A percentile compares a stretch with the other conserved stretches of the same genome.
These are phyloP conservation scores for Pseudocercospora cruenta DNA, from an alignment of 2,329 filamentous ascomycete species.

Conservation along the genomic window DNA sequence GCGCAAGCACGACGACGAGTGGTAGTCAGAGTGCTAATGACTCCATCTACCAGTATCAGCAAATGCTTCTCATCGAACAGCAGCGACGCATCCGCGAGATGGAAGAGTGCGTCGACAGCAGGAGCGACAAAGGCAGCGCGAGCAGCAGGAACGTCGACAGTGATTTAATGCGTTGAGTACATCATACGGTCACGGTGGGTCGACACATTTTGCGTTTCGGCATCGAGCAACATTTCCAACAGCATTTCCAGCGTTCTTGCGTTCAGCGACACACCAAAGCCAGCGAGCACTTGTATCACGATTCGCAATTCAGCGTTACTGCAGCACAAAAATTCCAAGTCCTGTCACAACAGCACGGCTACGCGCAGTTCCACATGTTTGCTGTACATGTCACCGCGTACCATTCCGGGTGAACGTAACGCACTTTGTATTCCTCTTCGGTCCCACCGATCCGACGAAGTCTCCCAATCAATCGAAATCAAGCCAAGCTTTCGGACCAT, in stretches of 20 bases:
- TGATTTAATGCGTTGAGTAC: neutral
- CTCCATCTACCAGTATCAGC: conserved; percentile 19
- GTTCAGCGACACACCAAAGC: neutral
- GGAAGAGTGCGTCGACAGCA: conserved; percentile 4
- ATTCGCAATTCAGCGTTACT: neutral
- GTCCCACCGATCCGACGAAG: neutral
- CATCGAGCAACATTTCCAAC: neutral
- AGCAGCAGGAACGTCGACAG: neutral
- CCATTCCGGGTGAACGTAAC: neutral
- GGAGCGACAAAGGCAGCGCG: neutral
- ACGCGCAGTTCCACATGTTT: conserved; percentile 5
- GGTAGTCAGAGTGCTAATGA: conserved; percentile 7
- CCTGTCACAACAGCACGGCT: neutral
- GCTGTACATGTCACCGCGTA: neutral
- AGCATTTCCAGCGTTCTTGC: neutral
- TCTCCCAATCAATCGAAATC: neutral
- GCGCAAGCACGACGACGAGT: neutral
- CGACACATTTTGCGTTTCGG: neutral
- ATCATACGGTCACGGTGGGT: no score
- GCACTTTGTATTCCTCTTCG: neutral
- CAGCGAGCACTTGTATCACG: neutral
- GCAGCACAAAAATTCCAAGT: neutral
- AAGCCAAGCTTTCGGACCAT: neutral
- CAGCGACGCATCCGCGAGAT: conserved; percentile 17
- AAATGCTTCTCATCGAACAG: conserved; percentile 24